Evolutionary conservation across 306 rosid species (phyloP), one percentile per base, ranked within the genome.

Genomic region (Lathyrus aphaca): DNA sequence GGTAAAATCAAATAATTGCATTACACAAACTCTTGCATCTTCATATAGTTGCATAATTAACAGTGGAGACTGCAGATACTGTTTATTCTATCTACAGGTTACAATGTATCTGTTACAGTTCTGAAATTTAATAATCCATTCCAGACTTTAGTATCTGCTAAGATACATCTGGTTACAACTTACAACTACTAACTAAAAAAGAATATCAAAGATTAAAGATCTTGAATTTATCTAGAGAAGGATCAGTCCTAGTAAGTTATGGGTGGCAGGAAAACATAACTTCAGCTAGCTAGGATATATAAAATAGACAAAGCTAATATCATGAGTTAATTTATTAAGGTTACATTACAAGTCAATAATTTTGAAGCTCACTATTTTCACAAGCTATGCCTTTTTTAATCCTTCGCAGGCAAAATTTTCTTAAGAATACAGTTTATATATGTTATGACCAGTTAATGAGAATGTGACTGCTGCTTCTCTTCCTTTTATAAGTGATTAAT

Each of bases 121-220:
- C 25, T 70, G 11, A 62, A 37, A 53, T 58, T 45, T 29, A 19
- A 56, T 37, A 56, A 29, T 60, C 38, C 69, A 56, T 19, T 60
- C 38, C 69, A 64, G 51, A 18, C 30, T 35, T 39, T 30, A 55
- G 74, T 35, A 69, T 72, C 53, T 59, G 25, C 45, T 58, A 37
- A 67, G n/a, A 15, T 48, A 39, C 55, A 40, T 59, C 48, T 48
- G 61, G 27, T 8, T 23, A 23, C 2, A 23, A 23, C 25, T 23
- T 23, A 23, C 25, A 23, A 23, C 3, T 23, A 23, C 25, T 23
- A 23, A 1, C 3, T 23, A 23, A 23, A 1, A 23, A 23, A 23
- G 25, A 23, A 23, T 23, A 23, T 23, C 25, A 1, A 23, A 23
- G 25, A 23, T 23, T 23, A 23, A 23, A 23, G 25, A 48, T 19